Base-by-base conservation (phyloP, 352 stramenopile species). In the Thraustochytrium striatum region DNA sequence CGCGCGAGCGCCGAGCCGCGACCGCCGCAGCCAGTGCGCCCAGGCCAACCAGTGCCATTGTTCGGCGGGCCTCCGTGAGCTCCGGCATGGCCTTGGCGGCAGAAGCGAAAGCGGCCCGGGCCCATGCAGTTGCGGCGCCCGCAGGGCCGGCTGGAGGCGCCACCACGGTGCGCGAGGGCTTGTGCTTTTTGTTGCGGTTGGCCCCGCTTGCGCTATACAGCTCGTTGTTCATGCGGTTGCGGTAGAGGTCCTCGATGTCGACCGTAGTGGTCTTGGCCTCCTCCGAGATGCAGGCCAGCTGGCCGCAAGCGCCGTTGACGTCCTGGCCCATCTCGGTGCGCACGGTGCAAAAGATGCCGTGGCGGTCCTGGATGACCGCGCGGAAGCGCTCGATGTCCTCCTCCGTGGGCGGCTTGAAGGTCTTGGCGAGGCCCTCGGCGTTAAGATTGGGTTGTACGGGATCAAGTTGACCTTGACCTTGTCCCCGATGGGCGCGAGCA, bases 371-470 rank as follows among this genome's bases (percentile, higher is more conserved):
- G 21, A 80, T 13, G 25, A 70, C 79, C 19, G 11, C 16, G 35
- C 32, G 25, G 28, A 80, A 80, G 1, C 32, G 25, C 16, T 72
- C 39, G 13, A 80, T 32, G 25, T 57, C 58, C 21, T 80, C 70
- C 19, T 28, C 21, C 8, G 70, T 72, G 25, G 70, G 70, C 70
- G 70, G 55, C 53, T 75, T 73, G 36, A 72, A 80, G 33, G 55
- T 69, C 70, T 80, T 80, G 70, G 70, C 70, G 28, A 80, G 58
- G 9, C 70, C 70, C 28, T 80, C 58, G 32, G 70, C 38, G 41
- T 80, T 80, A 7, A 72, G 79, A 62, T 79, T 80, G n/a, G 70
- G 70, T 80, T 80, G 70, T 80, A 80, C 19, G 70, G 70, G 30
- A 80, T 80, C 21, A 80, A 38, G 70, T 80, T 80, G 16, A 80